These are phyloP conservation scores for Salmacisia buchloeana DNA, from an alignment of 1,284 basidiomycete genomes.

Conservation along the genomic window DNA sequence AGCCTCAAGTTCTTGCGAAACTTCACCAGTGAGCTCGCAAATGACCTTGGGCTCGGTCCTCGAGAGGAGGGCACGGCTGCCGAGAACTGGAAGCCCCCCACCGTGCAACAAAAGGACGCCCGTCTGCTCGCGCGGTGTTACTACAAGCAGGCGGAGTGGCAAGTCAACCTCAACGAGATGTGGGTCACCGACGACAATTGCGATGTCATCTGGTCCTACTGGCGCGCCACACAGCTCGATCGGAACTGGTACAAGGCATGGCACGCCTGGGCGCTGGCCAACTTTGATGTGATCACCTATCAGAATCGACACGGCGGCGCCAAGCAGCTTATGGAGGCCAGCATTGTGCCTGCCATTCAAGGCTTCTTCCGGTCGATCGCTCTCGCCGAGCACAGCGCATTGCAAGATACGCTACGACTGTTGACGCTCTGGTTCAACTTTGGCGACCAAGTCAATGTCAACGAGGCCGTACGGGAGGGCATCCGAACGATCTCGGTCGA, in stretches of 20 bases:
- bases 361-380: slow-evolving; percentile 92
- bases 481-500: slow-evolving; percentile 88
- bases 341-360: slow-evolving; percentile 91
- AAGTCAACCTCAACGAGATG: slow-evolving; percentile 67
- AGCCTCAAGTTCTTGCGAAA: slow-evolving; percentile 78
- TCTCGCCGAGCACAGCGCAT: slow-evolving; percentile 73
- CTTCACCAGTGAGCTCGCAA: slow-evolving; percentile 67
- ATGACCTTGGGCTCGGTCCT: slow-evolving; percentile 64
- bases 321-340: slow-evolving; percentile 67
- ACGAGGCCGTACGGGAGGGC: slow-evolving; percentile 79
- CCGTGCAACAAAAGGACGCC: slow-evolving; percentile 65
- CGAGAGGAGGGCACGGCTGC: slow-evolving; percentile 39
- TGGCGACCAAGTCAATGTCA: slow-evolving; percentile 84
- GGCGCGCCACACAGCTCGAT: slow-evolving; percentile 84
- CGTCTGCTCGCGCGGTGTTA: slow-evolving; percentile 90
- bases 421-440: slow-evolving; percentile 99
- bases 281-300: slow-evolving; percentile 78
- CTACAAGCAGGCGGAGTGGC: slow-evolving; percentile 96
- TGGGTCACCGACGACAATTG: slow-evolving; percentile 58
- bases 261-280: slow-evolving; percentile 97
- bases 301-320: slow-evolving; percentile 57
- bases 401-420: slow-evolving; percentile 90
- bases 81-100: slow-evolving; percentile 41
- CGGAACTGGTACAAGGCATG: slow-evolving; percentile 96
- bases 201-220: slow-evolving; percentile 63